phyloP scores from a whole-genome alignment of 1,284 basidiomycete species.

The Phylloporus sp. region DNA sequence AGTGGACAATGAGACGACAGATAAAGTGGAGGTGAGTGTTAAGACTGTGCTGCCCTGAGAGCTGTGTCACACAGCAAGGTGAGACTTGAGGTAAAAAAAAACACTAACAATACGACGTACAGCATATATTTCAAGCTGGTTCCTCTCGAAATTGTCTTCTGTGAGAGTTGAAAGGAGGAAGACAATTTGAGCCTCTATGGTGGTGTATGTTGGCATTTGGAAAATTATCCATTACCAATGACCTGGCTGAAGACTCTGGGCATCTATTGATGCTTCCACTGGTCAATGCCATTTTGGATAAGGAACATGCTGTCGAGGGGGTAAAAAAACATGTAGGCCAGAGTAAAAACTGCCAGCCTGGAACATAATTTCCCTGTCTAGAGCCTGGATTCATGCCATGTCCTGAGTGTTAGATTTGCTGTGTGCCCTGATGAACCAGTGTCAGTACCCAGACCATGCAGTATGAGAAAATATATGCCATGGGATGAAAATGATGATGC shows the following conservation, averaged over 20 bases:
- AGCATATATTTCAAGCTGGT: constrained; percentile 89
- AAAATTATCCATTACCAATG: constrained; percentile 44
- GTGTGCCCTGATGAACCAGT: constrained; percentile 56
- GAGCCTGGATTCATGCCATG: constrained; percentile 71
- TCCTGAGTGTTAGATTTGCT: constrained; percentile 86
- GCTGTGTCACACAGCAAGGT: constrained; percentile 50
- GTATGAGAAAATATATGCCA: not conserved
- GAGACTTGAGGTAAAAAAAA: constrained; percentile 6
- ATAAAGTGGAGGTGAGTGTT: constrained; percentile 97
- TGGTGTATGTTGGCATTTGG: constrained; percentile 67
- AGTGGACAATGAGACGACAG: constrained; percentile 87
- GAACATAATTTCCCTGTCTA: constrained; percentile 76
- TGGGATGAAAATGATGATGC: not conserved
- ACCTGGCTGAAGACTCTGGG: constrained; percentile 76
- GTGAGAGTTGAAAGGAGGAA: constrained; percentile 92
- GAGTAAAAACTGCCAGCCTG: constrained; percentile 37
- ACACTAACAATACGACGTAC: constrained; percentile 46
- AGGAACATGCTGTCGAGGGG: constrained; percentile 25
- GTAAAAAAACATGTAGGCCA: constrained; percentile 37
- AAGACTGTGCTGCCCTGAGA: constrained; percentile 92
- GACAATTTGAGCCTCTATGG: constrained; percentile 90
- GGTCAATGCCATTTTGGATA: constrained; percentile 74
- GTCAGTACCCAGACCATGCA: not conserved
- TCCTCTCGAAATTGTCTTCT: constrained; percentile 93
- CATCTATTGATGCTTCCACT: constrained; percentile 72